Base-by-base conservation (phyloP, 169 alveolate genomes). In the Amoebophrya sp. region DNA sequence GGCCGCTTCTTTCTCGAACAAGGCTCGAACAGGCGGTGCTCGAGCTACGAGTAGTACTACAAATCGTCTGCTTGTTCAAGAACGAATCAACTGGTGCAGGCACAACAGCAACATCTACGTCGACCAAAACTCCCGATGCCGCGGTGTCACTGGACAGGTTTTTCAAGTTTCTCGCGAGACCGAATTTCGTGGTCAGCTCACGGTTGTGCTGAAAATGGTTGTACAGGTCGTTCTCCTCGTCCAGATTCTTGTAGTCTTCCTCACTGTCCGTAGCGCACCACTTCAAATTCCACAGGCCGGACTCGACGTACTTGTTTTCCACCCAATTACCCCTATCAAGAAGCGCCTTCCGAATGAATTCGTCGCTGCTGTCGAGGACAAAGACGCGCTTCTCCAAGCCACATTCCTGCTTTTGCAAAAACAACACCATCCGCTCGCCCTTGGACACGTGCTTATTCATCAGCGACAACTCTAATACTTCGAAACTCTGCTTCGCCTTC, bases 371-470 rank as follows among this genome's bases (percentile, higher is more conserved):
- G 83, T 66, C 83, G 7, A 66, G 83, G 32, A 66, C 83, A 25
- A 66, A 66, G 35, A 66, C 83, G 35, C 83, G 83, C 35, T 66
- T 66, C 83, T 66, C 83, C 10, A 12, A n/a, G 10, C 35, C 32
- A 2, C 1, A 25, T 1, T 66, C 83, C 83, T 7, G 83, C 35
- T 66, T 66, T 66, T 66, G 83, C 10, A 66, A 25, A 1, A 66
- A n/a, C 83, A 66, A 25, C 32, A 66, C 83, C 83, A 66, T 66
- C 18, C 83, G 83, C 83, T 66, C 83, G 29, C 83, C 83, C 83
- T 66, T 66, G 83, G 35, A 7, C 10, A 66, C 10, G 29, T 66
- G 83, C 83, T 66, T 66, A n/a, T 66, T 66, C 83, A 25, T 7
- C 83, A 66, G 35, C 1, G 38, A 25, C 83, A 25, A 2, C 83